Percentiles rank a stretch among this genome's conserved stretches.
Conservation (phyloP, 1,139 yeast genomes). For the Geotrichum reessii region DNA sequence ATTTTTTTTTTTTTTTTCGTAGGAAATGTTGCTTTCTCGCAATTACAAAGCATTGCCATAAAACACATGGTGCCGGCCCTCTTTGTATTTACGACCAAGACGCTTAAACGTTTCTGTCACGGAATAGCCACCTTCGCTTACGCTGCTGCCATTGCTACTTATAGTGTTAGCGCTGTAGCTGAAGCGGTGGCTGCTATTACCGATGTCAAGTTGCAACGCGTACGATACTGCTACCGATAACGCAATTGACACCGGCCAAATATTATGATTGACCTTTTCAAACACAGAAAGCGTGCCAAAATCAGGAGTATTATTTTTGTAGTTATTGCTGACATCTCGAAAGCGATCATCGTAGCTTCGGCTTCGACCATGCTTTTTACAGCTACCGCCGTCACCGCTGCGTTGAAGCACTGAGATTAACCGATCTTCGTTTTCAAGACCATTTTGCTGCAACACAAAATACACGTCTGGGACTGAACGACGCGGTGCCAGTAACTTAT, state of each 20-base stretch:
- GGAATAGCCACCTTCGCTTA: conserved; percentile 2
- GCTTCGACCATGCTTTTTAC: neutral
- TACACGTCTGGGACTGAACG: neutral
- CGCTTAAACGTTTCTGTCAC: conserved; percentile 8
- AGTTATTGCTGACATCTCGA: neutral
- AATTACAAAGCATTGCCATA: conserved; percentile 3
- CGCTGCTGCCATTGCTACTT: neutral
- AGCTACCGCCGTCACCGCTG: neutral
- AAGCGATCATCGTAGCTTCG: neutral
- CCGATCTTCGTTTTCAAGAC: neutral
- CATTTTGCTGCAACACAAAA: neutral
- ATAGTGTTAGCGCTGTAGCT: neutral
- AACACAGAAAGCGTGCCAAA: conserved; percentile 13
- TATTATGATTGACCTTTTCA: conserved; percentile 7
- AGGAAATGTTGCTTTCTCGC: neutral
- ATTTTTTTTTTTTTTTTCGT: too few species aligned
- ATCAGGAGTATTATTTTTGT: neutral
- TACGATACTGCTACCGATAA: conserved; percentile 15
- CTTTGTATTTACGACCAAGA: conserved; percentile 12
- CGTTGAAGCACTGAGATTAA: conserved; percentile 5
- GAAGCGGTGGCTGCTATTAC: neutral
- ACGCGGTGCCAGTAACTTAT: neutral
- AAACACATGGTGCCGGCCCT: conserved; percentile 10
- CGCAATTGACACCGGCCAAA: conserved; percentile 11
- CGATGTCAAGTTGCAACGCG: conserved; percentile 7